Conservation (phyloP, 257 asterid genomes). For the Parsonsia alboflavescens region DNA sequence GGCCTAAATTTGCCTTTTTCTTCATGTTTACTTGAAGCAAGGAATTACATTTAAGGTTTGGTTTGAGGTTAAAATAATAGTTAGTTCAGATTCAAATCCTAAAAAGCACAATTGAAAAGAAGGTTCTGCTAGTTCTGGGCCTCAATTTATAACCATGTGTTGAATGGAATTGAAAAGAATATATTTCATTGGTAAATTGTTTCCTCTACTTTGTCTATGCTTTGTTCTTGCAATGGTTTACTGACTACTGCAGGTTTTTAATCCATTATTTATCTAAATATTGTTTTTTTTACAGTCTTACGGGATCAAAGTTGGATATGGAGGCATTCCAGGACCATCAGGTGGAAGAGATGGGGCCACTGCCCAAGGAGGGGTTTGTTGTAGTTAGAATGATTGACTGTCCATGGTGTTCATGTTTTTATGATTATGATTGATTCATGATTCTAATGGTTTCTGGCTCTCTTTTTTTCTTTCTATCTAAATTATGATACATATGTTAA, state of each 20-base stretch:
- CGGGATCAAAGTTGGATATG: constrained; percentile 89
- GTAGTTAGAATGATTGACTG: constrained; percentile 43
- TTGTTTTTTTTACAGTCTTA: constrained; percentile 48
- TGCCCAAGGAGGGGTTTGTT: constrained; percentile 87
- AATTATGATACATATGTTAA: constrained; percentile 16
- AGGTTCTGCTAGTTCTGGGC: background rate
- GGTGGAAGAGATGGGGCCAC: constrained; percentile 69
- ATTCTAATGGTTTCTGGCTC: background rate
- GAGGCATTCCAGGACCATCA: constrained; percentile 72
- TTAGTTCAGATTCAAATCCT: background rate
- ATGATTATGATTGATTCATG: constrained; percentile 13
- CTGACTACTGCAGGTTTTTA: background rate
- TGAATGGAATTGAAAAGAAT: background rate
- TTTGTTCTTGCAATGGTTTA: constrained; percentile 2
- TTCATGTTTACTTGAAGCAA: background rate
- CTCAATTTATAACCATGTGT: background rate
- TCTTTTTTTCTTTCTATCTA: constrained; percentile 2
- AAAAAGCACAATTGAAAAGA: background rate
- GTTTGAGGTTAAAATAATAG: background rate
- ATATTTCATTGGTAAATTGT: background rate
- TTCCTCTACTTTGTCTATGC: background rate
- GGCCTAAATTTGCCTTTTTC: background rate
- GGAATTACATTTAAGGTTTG: background rate
- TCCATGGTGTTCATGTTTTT: background rate
- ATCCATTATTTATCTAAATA: background rate